These are phyloP conservation scores for Tinospora cordifolia DNA, from an alignment of 164 flowering plant species.

Conservation along the genomic window DNA sequence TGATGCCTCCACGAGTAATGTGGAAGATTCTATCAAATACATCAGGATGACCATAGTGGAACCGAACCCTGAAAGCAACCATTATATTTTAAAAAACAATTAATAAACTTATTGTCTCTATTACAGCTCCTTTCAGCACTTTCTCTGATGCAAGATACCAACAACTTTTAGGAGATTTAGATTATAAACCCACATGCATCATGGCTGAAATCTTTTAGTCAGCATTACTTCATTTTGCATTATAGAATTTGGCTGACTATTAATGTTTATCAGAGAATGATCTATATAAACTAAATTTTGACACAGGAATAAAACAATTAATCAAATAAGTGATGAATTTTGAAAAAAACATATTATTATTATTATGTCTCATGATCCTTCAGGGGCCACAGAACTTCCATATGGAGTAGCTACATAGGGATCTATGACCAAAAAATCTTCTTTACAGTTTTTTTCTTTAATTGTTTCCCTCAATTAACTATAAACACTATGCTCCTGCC, in stretches of 20 bases:
- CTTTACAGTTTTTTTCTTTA: neutral
- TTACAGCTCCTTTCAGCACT: neutral
- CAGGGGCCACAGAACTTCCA: neutral
- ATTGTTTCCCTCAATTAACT: neutral
- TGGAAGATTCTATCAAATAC: conserved; percentile 95
- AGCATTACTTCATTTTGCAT: neutral
- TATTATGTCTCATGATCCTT: neutral
- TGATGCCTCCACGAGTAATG: conserved; percentile 94
- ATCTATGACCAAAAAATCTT: neutral
- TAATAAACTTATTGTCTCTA: neutral
- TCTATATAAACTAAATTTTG: neutral
- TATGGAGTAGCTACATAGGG: neutral
- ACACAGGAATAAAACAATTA: neutral
- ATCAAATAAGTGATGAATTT: neutral
- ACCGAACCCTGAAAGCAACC: conserved; percentile 63
- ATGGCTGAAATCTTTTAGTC: neutral
- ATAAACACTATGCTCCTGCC: neutral
- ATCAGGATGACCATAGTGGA: conserved; percentile 99
- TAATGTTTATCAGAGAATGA: neutral
- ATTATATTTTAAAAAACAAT: conserved; percentile 7
- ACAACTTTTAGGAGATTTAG: neutral
- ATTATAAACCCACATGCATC: neutral
- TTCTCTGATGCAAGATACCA: neutral
- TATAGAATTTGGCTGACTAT: neutral
- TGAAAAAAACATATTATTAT: neutral